These are phyloP conservation scores for Medicago ruthenica DNA, from an alignment of 306 rosid genomes.

Conservation along the genomic window DNA sequence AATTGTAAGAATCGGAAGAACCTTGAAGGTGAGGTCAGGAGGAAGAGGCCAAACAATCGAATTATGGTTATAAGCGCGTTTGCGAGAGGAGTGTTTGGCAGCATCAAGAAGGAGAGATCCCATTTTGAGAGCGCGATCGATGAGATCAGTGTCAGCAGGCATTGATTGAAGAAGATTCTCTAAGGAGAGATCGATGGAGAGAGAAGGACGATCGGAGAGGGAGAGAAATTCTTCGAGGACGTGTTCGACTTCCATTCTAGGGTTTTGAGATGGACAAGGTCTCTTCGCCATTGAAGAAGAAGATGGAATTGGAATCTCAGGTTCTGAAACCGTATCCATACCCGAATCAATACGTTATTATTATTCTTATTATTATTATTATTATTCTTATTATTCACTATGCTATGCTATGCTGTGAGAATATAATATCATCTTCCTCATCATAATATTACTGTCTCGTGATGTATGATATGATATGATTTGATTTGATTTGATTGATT, in stretches of 20 bases:
- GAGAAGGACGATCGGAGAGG: slow-evolving; percentile 64
- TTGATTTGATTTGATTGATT: too few species aligned
- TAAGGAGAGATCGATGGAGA: slow-evolving; percentile 76
- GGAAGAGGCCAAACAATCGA: slow-evolving; percentile 84
- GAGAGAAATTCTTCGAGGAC: slow-evolving; percentile 64
- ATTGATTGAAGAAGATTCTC: slow-evolving; percentile 75
- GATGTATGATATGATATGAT: too few species aligned
- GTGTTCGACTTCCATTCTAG: slow-evolving; percentile 55
- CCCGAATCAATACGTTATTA: slow-evolving; percentile 7
- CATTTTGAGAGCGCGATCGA: slow-evolving; percentile 82
- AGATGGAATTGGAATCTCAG: slow-evolving; percentile 40
- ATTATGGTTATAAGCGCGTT: slow-evolving; percentile 86
- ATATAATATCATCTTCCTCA: slow-evolving; percentile 2
- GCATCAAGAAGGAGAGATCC: slow-evolving; percentile 82
- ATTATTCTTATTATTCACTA: too few species aligned
- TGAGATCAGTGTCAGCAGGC: slow-evolving; percentile 72
- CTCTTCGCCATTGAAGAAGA: slow-evolving; percentile 78
- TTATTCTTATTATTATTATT: too few species aligned
- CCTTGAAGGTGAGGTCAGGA: slow-evolving; percentile 94
- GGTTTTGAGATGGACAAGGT: slow-evolving; percentile 88
- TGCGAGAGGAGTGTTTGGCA: slow-evolving; percentile 74
- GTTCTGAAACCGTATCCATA: slow-evolving; percentile 59
- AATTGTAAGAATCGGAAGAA: not conserved
- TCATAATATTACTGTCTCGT: too few species aligned
- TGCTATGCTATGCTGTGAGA: not conserved